Evolutionary conservation across 169 alveolate genomes (phyloP).

Genomic region (Hammondia hammondi): DNA sequence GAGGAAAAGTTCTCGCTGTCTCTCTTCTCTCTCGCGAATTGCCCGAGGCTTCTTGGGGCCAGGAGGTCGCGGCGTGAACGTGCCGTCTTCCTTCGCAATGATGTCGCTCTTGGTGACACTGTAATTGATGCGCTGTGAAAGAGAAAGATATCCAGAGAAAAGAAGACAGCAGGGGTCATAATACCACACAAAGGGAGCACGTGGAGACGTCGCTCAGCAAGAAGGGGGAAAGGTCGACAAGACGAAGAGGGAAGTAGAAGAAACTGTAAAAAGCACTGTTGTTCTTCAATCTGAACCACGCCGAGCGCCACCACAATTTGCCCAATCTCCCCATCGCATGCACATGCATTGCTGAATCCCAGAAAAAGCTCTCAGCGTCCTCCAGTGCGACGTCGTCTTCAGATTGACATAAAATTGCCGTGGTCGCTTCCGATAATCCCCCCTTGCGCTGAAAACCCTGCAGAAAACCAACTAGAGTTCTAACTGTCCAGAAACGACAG

Average conservation of each 20-base stretch:
- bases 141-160: neutral
- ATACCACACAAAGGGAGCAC: neutral
- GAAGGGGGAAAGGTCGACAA: neutral
- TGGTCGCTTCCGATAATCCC: too few species aligned
- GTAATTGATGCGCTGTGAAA: constrained; percentile 77
- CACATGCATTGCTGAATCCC: too few species aligned
- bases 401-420: too few species aligned
- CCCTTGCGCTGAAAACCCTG: too few species aligned
- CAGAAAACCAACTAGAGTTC: too few species aligned
- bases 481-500: neutral
- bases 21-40: constrained; percentile 80
- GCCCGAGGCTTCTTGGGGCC: constrained; percentile 86
- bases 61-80: constrained; percentile 78
- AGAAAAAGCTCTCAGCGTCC: too few species aligned
- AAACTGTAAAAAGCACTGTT: too few species aligned
- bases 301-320: too few species aligned
- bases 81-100: constrained; percentile 82
- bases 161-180: neutral
- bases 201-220: neutral
- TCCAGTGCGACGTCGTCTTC: too few species aligned
- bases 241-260: neutral
- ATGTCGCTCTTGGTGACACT: constrained; percentile 84
- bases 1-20: constrained; percentile 75
- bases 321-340: too few species aligned
- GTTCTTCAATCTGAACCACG: too few species aligned